phyloP scores from a whole-genome alignment of 1,284 basidiomycete species.

The Ceratobasidium sp. region DNA sequence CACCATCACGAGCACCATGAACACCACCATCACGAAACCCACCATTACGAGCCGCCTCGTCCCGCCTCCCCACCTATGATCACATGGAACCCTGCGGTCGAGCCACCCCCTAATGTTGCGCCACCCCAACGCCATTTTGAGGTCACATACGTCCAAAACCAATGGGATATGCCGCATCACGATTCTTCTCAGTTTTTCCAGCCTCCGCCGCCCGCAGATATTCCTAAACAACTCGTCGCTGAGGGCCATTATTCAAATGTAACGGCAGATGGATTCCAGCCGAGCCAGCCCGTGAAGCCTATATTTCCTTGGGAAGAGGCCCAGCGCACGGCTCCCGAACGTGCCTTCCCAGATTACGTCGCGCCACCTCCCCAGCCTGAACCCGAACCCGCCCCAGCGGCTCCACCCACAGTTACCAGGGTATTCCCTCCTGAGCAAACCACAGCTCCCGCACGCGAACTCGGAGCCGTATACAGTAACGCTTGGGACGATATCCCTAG shows the following conservation, averaged over 20 bases:
- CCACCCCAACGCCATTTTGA: slow-evolving; percentile 66
- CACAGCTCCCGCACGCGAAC: slow-evolving; percentile 50
- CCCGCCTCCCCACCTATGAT: slow-evolving; percentile 69
- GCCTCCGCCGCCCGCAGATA: slow-evolving; percentile 54
- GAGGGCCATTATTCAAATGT: slow-evolving; percentile 71
- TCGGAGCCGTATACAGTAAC: slow-evolving; percentile 54
- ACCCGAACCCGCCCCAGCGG: slow-evolving; percentile 45
- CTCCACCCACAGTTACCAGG: slow-evolving; percentile 44
- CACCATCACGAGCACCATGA: slow-evolving; percentile 46
- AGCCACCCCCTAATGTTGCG: slow-evolving; percentile 70
- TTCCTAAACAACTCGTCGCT: slow-evolving; percentile 64
- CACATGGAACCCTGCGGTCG: slow-evolving; percentile 71
- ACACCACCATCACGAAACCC: slow-evolving; percentile 47
- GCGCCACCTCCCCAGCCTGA: slow-evolving; percentile 58
- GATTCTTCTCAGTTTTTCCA: slow-evolving; percentile 60
- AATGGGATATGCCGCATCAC: slow-evolving; percentile 66
- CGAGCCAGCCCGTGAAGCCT: slow-evolving; percentile 74
- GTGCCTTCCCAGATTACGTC: slow-evolving; percentile 79
- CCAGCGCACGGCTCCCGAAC: slow-evolving; percentile 66
- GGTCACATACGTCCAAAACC: slow-evolving; percentile 71
- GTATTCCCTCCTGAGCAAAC: slow-evolving; percentile 46
- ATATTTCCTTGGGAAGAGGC: slow-evolving; percentile 95
- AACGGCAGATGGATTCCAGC: slow-evolving; percentile 57
- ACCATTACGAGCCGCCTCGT: slow-evolving; percentile 51
- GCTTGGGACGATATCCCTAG: slow-evolving; percentile 83